Evolutionary conservation across 352 stramenopile genomes (phyloP), one percentile per base, ranked within the genome.

Genomic region (Phytophthora ohioensis): DNA sequence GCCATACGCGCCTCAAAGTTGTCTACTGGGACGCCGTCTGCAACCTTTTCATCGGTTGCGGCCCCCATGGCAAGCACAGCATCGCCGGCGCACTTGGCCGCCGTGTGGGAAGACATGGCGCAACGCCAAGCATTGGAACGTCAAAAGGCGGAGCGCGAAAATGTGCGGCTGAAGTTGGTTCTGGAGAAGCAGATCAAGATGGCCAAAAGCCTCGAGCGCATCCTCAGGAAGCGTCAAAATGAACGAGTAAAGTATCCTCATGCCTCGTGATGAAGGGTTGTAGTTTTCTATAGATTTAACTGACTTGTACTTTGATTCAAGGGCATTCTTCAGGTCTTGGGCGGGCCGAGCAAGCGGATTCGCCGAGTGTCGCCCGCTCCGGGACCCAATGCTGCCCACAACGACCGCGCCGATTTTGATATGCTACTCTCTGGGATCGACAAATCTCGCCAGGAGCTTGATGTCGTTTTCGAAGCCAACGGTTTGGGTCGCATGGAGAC

Each of bases 171-270:
- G 0, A 82, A 79, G 38, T 41, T 78, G 21, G 73, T 84, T 35
- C 55, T 88, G 27, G 78, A 90, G 53, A 79, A 79, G 36, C 76
- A 86, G 66, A 81, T 82, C 61, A 84, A 82, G 63, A 59, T 84
- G 61, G 73, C 66, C 55, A 82, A 81, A 43, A 80, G 65, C 8
- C 71, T 84, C 27, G 73, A 82, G 68, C 72, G 61, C 41, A 73
- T 80, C 34, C 58, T 84, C 30, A 57, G 49, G 52, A 81, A 80
- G 47, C 71, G 69, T 34, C 61, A 82, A 45, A 76, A 80, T 48
- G 70, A 78, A 58, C 58, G 52, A 73, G 71, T 79, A 80, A 66
- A 67, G 66, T 73, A 72, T 54, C 51, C 17, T 45, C 36, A 59
- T 75, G 34, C 41, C 27, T 74, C 45, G 45, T 64, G 42, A 66